Evolutionary conservation across 129 eudicot genomes (phyloP).

Genomic region (Escallonia rubra): DNA sequence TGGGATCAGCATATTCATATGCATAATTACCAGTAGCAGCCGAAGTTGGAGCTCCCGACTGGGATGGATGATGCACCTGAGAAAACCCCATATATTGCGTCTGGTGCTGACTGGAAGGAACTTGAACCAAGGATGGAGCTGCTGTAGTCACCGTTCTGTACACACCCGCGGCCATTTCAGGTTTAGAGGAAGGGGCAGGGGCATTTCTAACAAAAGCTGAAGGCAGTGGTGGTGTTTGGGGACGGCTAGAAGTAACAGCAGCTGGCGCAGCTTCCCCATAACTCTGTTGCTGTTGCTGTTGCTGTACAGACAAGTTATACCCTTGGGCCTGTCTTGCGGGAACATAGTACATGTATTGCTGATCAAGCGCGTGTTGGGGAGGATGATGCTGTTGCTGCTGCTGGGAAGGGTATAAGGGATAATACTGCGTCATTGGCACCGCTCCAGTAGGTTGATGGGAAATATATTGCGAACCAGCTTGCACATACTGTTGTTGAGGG

Average conservation of each 20-base stretch:
- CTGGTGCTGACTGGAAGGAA: constrained; percentile 48
- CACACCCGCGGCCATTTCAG: constrained; percentile 43
- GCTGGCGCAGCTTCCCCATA: constrained; percentile 38
- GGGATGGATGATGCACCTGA: constrained; percentile 70
- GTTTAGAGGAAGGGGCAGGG: constrained; percentile 40
- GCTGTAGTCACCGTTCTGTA: constrained; percentile 53
- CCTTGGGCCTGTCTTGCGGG: constrained; percentile 61
- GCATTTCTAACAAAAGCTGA: constrained; percentile 36
- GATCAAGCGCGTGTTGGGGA: constrained; percentile 48
- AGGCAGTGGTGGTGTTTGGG: constrained; percentile 43
- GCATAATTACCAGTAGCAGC: constrained; percentile 48
- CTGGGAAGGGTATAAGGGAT: constrained; percentile 70
- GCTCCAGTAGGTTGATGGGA: constrained; percentile 65
- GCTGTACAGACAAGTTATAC: constrained; percentile 57
- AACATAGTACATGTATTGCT: constrained; percentile 61
- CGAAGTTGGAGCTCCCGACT: constrained; percentile 45
- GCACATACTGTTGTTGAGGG: constrained; percentile 64
- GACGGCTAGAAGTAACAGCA: constrained; percentile 29
- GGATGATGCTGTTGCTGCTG: constrained; percentile 56
- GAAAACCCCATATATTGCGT: constrained; percentile 62
- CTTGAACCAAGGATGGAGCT: constrained; percentile 47
- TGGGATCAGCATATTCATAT: constrained; percentile 67
- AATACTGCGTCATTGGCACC: constrained; percentile 54
- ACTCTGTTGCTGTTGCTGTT: constrained; percentile 14
- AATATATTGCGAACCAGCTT: constrained; percentile 52